Percentiles rank a stretch among this genome's conserved stretches.
phyloP scores from a whole-genome alignment of 2,329 filamentous ascomycete species.

The Pseudomassariella vexata region DNA sequence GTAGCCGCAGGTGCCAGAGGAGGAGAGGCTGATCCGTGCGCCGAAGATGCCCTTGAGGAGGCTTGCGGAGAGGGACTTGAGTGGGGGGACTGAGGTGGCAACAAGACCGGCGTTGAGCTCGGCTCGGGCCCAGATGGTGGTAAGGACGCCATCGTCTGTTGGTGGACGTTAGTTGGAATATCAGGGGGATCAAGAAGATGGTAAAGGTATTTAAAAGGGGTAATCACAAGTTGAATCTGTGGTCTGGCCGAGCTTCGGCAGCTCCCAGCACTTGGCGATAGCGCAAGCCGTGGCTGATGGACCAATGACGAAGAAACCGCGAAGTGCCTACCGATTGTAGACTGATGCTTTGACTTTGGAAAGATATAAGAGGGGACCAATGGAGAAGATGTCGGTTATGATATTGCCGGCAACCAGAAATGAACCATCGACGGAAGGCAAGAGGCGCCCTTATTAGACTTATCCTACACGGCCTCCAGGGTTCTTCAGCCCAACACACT shows the following conservation, averaged over 20 bases:
- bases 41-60: not conserved
- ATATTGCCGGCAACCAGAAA: not conserved
- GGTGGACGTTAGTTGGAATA: too few relatives aligned
- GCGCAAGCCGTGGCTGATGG: not conserved
- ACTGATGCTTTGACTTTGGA: slow-evolving; percentile 1
- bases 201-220: not conserved
- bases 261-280: slow-evolving; percentile 1
- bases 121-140: not conserved
- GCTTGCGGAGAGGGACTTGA: not conserved
- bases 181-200: not conserved
- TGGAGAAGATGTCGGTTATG: not conserved
- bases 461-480: not conserved
- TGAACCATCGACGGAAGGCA: too few relatives aligned
- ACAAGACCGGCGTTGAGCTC: not conserved
- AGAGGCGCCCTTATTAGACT: too few relatives aligned
- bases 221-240: not conserved
- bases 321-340: slow-evolving; percentile 1
- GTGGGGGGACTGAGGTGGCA: not conserved
- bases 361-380: not conserved
- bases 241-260: slow-evolving; percentile 1
- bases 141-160: not conserved
- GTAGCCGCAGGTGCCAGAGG: not conserved
- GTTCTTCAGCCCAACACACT: not conserved
- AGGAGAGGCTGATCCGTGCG: not conserved
- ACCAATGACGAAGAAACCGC: not conserved